Base-by-base conservation (phyloP, 192 early-diverging fungal species). In the Coemansia sp. region DNA sequence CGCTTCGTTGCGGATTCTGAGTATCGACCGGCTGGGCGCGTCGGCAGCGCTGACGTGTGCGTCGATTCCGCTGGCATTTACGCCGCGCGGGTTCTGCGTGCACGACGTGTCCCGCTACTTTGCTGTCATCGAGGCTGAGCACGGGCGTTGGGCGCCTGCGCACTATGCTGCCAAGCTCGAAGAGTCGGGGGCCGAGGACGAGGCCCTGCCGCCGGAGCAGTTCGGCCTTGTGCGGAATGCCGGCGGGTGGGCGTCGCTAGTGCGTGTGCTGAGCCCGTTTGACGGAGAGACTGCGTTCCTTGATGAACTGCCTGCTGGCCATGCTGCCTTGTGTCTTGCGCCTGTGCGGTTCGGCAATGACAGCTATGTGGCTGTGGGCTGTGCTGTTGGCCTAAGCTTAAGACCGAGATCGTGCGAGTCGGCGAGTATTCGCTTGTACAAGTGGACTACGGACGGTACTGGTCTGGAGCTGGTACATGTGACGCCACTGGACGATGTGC, bases 121-220 rank as follows among this genome's bases (percentile, higher is more conserved):
- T 85, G 91, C 93, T 1, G 76, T 98, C 51, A 88, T 95, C 67
- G 98, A 99, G 77, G 78, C 89, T 19, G 96, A 99, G 19, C 90
- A 95, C 72, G 79, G 29, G 55, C 58, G 62, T 19, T 55, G 27
- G 34, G n/a, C 39, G 0, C 75, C 82, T 10, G 55, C 83, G 7
- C 7, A 34, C 34, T 34, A 34, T 34, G 34, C 34, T 6, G 34
- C 34, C 34, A 34, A 34, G 34, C 34, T 34, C 34, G 34, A 7
- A 34, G 34, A 34, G 34, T 34, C 34, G 34, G 34, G 34, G 7
- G 34, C 34, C 6, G 34, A 34, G 32, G 32, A 34, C 6, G 32
- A 34, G 34, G 34, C 34, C 7, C 7, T 34, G 34, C 5, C 7
- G 34, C 34, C 34, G 34, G 34, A 34, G 34, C 34, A 34, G 34